Conservation (phyloP, 2,329 filamentous ascomycete species). For the Aureobasidium leucospermi region DNA sequence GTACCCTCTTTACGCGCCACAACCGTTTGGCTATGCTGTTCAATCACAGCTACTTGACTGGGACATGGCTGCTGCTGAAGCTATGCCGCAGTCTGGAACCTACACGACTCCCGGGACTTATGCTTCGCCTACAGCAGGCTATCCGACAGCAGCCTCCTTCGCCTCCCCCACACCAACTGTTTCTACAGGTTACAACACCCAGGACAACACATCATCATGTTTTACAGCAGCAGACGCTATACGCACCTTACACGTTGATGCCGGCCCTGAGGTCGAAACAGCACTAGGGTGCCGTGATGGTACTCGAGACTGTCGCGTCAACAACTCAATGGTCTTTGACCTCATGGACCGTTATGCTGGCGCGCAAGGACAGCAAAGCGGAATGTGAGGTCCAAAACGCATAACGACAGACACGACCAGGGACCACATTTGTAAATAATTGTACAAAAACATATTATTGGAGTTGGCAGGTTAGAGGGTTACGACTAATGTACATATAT, state of each 20-base stretch:
- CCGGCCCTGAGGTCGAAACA: constrained; percentile 31
- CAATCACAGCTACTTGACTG: background rate
- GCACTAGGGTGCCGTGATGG: constrained; percentile 34
- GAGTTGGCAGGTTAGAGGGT: background rate
- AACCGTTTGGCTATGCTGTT: background rate
- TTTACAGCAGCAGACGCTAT: constrained; percentile 40
- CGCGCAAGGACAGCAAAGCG: background rate
- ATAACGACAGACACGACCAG: background rate
- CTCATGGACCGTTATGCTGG: constrained; percentile 38
- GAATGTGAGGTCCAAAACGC: background rate
- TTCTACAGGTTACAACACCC: background rate
- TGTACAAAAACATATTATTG: no score
- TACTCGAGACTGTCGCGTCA: constrained; percentile 34
- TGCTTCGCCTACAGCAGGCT: background rate
- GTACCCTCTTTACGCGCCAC: constrained; percentile 1
- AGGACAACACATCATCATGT: constrained; percentile 25
- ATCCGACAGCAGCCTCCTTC: background rate
- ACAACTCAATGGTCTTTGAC: constrained; percentile 36
- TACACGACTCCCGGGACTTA: background rate
- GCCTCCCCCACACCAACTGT: background rate
- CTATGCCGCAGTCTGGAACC: background rate
- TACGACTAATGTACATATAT: background rate
- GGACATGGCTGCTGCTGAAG: constrained; percentile 4
- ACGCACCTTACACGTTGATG: constrained; percentile 34
- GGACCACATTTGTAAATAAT: background rate